Base-by-base conservation (phyloP, 2,329 filamentous ascomycete genomes). In the Aspergillus japonicus region DNA sequence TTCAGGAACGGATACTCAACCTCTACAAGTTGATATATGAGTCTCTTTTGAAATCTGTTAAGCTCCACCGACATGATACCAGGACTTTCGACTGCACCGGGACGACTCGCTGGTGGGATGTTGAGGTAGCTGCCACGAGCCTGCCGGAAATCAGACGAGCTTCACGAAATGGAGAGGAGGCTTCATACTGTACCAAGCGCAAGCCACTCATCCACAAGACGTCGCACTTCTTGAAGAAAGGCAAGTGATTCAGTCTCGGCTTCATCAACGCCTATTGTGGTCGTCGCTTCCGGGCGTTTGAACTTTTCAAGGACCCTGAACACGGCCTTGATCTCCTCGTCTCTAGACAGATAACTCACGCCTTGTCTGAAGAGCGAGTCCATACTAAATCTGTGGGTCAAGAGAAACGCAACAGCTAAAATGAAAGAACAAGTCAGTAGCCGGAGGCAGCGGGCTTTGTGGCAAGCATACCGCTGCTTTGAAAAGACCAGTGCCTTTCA, bases 21-120 rank as follows among this genome's bases (percentile, higher is more conserved):
- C 12, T 85, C 80, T n/a, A 90, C 80, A 12, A 89, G 77, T 65
- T 89, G 87, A 68, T 90, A 85, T 0, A 90, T 81, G 5, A 90
- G 77, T 35, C 85, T 80, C 69, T 87, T 85, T 69, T 90, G 87
- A 65, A 84, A 89, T 0, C 81, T 79, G 61, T 81, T 85, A 26
- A 87, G 69, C 1, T 58, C 59, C 4, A 54, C 59, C n/a, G 73
- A 71, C 47, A 74, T 62, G 12, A 57, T 56, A 12, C 54, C 61
- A 39, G 61, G 47, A 8, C 54, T 56, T 2, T 57, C 56, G 19
- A 67, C 16, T 63, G 71, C 50, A 26, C 61, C 65, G 56, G 56
- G 48, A 12, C 49, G 44, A 12, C 62, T 63, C 3, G 74, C 67
- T 14, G 73, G 73, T 4, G 78, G 76, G 29, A 83, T 77, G 60